Base-by-base conservation (phyloP, 495 filamentous ascomycete genomes). In the Evansstolkia leycettana region DNA sequence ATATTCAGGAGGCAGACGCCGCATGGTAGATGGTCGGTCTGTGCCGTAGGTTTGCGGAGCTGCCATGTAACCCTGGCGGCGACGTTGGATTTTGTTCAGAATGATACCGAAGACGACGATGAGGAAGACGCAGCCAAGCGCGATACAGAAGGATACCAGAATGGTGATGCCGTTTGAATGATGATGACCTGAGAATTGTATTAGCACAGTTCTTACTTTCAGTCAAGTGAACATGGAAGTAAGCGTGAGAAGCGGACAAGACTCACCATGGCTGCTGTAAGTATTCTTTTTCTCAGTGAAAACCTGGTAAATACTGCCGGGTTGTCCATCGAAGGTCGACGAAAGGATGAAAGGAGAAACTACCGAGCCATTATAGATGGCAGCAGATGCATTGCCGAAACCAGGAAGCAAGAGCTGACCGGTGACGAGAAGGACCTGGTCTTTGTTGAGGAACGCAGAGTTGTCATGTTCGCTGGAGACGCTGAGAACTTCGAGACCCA, bases 131-230 rank as follows among this genome's bases (percentile, higher is more conserved):
- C 88, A 73, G 31, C 69, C 87, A 6, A 96, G 73, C 0, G 90
- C 78, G 41, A 90, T 84, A 31, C 81, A 93, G 37, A 99, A 79
- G n/a, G 77, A 80, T 31, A 99, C 88, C 19, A 99, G 70, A 11
- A 95, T 82, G 19, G 95, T 72, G 42, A 93, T 88, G 24, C 84
- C 92, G 39, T 82, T 69, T 7, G 85, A 82, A 41, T 90, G 72
- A 51, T 74, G 67, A 40, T 63, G 54, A 42, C 57, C 73, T 70
- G 48, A n/a, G n/a, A n/a, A n/a, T n/a, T n/a, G 15, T 3, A 35
- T 58, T 41, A 60, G 51, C 36, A 37, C 54, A 39, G 25, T 34
- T 36, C 41, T 46, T 7, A 19, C 8, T 12, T 5, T 45, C 33
- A 30, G 30, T 44, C 15, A 41, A 31, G 23, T 12, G 26, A 14